phyloP scores from a whole-genome alignment of 2,329 filamentous ascomycete species.

The Zymoseptoria ardabiliae region DNA sequence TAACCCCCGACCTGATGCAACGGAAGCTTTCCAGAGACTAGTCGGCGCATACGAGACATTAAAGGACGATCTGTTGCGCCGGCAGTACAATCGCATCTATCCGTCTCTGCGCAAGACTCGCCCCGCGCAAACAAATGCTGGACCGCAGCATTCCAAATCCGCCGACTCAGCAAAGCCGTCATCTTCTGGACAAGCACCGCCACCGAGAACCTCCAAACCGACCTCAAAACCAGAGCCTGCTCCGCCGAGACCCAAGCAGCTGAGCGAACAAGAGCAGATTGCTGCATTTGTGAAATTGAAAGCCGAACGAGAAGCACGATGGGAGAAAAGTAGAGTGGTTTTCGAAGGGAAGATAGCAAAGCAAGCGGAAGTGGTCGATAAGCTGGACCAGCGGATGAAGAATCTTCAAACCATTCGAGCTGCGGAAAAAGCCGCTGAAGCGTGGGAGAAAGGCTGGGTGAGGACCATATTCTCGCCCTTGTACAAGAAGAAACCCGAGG shows the following conservation, averaged over 20 bases:
- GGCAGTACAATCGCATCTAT: slow-evolving; percentile 30
- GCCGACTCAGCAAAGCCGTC: slow-evolving; percentile 6
- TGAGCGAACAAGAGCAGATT: slow-evolving; percentile 23
- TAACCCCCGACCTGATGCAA: slow-evolving; percentile 24
- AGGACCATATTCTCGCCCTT: slow-evolving; percentile 27
- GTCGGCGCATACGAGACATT: slow-evolving; percentile 32
- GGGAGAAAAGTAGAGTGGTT: slow-evolving; percentile 20
- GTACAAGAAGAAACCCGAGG: slow-evolving; percentile 20
- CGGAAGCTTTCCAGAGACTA: slow-evolving; percentile 33
- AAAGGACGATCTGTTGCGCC: slow-evolving; percentile 27
- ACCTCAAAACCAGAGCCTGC: too few relatives aligned
- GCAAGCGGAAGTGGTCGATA: slow-evolving; percentile 15
- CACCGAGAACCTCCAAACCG: too few relatives aligned
- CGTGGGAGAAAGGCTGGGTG: slow-evolving; percentile 29
- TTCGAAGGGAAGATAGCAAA: slow-evolving; percentile 18
- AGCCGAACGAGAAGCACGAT: slow-evolving; percentile 26
- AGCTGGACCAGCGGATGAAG: slow-evolving; percentile 25
- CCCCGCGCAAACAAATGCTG: too few relatives aligned
- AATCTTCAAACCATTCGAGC: slow-evolving; percentile 22
- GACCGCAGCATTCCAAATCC: slow-evolving; percentile 7
- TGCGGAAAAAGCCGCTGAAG: slow-evolving; percentile 25
- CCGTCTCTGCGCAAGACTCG: slow-evolving; percentile 7
- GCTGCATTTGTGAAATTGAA: slow-evolving; percentile 24
- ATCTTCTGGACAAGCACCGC: neutral
- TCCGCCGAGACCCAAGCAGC: slow-evolving; percentile 9